These are phyloP conservation scores for Phialophora expanda DNA, from an alignment of 2,329 filamentous ascomycete species.

Conservation along the genomic window DNA sequence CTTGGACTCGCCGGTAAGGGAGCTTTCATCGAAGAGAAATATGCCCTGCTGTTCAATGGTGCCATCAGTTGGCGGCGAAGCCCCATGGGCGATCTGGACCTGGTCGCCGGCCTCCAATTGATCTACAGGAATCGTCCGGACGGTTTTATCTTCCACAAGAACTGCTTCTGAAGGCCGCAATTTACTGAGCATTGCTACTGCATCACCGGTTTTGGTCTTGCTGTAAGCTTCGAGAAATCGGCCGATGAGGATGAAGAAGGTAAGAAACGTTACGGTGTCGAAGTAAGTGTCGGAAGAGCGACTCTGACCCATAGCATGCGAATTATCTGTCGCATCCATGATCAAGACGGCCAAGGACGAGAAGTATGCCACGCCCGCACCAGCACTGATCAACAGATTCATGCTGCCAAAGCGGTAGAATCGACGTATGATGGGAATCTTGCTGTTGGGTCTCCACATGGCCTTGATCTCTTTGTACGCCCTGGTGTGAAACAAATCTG, in stretches of 20 bases:
- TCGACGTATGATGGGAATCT: conserved; percentile 71
- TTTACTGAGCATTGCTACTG: conserved; percentile 77
- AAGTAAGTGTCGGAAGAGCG: conserved; percentile 66
- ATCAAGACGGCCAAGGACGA: conserved; percentile 80
- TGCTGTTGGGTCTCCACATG: conserved; percentile 78
- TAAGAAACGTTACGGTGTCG: conserved; percentile 90
- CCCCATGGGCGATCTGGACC: conserved; percentile 77
- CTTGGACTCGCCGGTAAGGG: conserved; percentile 68
- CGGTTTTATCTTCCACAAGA: conserved; percentile 57
- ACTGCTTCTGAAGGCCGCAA: conserved; percentile 78
- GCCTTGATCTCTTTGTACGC: conserved; percentile 78
- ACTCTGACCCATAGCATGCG: conserved; percentile 13
- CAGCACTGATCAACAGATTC: conserved; percentile 90
- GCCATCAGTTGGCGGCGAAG: conserved; percentile 85
- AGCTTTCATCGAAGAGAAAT: conserved; percentile 83
- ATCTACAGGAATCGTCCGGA: conserved; percentile 64
- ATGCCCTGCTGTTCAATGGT: conserved; percentile 60
- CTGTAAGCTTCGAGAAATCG: conserved; percentile 75
- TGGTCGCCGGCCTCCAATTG: conserved; percentile 75
- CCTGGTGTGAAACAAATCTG: conserved; percentile 81
- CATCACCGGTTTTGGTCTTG: conserved; percentile 87
- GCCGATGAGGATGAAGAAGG: conserved; percentile 78
- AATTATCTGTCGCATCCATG: conserved; percentile 55
- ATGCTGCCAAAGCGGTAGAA: conserved; percentile 96
- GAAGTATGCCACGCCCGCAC: conserved; percentile 85